Percentiles rank a stretch among this genome's conserved stretches.
phyloP scores from a whole-genome alignment of 1,284 basidiomycete species.

The Pyrrhoderma noxium region DNA sequence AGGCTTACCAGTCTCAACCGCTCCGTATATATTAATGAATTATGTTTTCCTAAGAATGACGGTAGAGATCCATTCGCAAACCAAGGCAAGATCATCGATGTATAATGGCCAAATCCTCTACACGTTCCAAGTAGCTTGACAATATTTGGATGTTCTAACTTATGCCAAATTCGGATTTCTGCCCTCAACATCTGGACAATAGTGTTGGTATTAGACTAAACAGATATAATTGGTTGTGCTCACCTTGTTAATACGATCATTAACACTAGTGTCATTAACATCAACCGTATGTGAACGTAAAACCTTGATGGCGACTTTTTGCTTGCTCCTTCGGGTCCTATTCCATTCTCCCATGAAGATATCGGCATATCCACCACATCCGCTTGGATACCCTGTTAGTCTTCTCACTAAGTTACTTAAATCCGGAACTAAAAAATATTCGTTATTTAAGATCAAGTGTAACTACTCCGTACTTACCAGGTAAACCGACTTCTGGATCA shows the following conservation, averaged over 20 bases:
- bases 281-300: conserved; percentile 6
- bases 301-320: conserved; percentile 16
- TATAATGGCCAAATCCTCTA: conserved; percentile 13
- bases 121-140: conserved; percentile 14
- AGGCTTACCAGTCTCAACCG: conserved; percentile 12
- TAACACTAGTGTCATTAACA: conserved; percentile 1
- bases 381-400: conserved; percentile 11
- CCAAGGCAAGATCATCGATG: conserved; percentile 16
- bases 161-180: conserved; percentile 15
- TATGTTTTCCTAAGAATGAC: conserved; percentile 12
- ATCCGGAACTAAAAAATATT: conserved; percentile 11
- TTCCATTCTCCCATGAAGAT: conserved; percentile 17
- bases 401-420: conserved; percentile 8
- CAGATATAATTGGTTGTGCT: background rate
- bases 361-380: conserved; percentile 15
- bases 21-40: conserved; percentile 15
- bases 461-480: background rate
- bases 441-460: background rate
- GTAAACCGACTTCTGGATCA: conserved; percentile 11
- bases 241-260: conserved; percentile 14
- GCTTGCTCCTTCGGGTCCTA: conserved; percentile 1
- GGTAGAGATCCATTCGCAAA: conserved; percentile 13
- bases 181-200: conserved; percentile 12
- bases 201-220: background rate
- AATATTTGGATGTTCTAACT: conserved; percentile 14